phyloP scores from a whole-genome alignment of 352 stramenopile genomes.

The Phytophthora constricta region DNA sequence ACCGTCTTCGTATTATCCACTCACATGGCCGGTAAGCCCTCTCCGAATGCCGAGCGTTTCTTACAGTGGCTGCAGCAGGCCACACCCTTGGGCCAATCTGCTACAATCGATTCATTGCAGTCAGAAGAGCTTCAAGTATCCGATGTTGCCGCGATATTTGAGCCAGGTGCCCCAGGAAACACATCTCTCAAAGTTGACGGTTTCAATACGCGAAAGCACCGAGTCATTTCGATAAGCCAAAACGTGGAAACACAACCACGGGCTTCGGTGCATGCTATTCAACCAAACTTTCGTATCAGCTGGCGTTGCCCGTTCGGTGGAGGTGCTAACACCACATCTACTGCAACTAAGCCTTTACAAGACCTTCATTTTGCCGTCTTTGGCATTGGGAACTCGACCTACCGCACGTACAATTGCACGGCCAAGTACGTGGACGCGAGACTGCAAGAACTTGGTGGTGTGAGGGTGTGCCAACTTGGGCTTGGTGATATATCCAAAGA shows the following conservation, averaged over 20 bases:
- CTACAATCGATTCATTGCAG: no score
- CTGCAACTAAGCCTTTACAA: not conserved
- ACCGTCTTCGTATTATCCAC: slow-evolving; percentile 94
- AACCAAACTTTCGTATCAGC: not conserved
- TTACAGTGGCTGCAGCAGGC: slow-evolving; percentile 67
- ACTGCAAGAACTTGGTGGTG: slow-evolving; percentile 78
- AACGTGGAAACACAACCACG: not conserved
- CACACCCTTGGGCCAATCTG: no score
- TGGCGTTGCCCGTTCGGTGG: slow-evolving; percentile 18
- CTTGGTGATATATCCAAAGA: slow-evolving; percentile 92
- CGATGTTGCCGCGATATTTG: not conserved
- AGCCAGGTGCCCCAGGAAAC: not conserved
- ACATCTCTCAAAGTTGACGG: not conserved
- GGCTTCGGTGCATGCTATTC: no score
- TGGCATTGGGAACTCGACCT: slow-evolving; percentile 94
- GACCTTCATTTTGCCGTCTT: slow-evolving; percentile 62
- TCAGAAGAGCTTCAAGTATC: not conserved
- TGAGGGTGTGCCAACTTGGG: slow-evolving; percentile 67
- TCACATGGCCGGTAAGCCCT: slow-evolving; percentile 94
- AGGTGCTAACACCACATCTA: not conserved
- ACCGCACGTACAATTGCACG: slow-evolving; percentile 95
- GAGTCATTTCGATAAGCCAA: not conserved
- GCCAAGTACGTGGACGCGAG: slow-evolving; percentile 88
- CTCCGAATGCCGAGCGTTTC: slow-evolving; percentile 93
- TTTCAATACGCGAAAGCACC: not conserved